A percentile compares a stretch with the other conserved stretches of the same genome.
These are phyloP conservation scores for Ophiorrhiza pumila DNA, from an alignment of 257 asterid species.

Conservation along the genomic window DNA sequence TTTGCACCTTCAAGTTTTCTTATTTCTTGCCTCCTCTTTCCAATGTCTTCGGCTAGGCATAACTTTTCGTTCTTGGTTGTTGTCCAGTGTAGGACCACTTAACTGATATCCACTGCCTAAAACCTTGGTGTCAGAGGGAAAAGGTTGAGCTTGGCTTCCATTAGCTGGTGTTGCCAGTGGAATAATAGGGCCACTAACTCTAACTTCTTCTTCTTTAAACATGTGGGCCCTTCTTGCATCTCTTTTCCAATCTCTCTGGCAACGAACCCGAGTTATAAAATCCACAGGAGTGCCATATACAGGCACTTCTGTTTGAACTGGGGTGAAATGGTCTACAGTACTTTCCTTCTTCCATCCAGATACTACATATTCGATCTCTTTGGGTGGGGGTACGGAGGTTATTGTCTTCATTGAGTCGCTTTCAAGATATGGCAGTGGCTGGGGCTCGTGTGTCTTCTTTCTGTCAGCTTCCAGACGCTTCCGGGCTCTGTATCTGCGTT, in stretches of 20 bases:
- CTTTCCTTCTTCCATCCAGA: constrained; percentile 29
- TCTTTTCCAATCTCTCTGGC: constrained; percentile 76
- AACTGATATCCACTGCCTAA: constrained; percentile 16
- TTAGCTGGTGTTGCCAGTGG: constrained; percentile 21
- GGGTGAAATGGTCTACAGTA: constrained; percentile 29
- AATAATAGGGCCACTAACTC: constrained; percentile 8
- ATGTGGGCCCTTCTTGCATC: constrained; percentile 75
- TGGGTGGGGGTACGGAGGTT: background rate
- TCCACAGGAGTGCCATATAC: constrained; percentile 33
- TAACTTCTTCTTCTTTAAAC: constrained; percentile 35
- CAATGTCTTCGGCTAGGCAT: constrained; percentile 62
- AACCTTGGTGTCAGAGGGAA: constrained; percentile 18
- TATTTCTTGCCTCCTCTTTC: constrained; percentile 92
- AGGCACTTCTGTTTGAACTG: constrained; percentile 35
- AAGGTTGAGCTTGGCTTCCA: constrained; percentile 24
- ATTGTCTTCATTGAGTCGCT: constrained; percentile 41
- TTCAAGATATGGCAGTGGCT: constrained; percentile 37
- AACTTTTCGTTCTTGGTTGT: constrained; percentile 29
- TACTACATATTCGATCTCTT: background rate
- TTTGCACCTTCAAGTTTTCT: constrained; percentile 35
- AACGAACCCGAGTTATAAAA: constrained; percentile 52
- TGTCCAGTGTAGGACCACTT: constrained; percentile 19
- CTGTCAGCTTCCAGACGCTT: constrained; percentile 69
- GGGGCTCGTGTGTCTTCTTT: constrained; percentile 26
- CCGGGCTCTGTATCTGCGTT: constrained; percentile 87